Conservation (phyloP, 306 rosid genomes). For the Fragaria iinumae region DNA sequence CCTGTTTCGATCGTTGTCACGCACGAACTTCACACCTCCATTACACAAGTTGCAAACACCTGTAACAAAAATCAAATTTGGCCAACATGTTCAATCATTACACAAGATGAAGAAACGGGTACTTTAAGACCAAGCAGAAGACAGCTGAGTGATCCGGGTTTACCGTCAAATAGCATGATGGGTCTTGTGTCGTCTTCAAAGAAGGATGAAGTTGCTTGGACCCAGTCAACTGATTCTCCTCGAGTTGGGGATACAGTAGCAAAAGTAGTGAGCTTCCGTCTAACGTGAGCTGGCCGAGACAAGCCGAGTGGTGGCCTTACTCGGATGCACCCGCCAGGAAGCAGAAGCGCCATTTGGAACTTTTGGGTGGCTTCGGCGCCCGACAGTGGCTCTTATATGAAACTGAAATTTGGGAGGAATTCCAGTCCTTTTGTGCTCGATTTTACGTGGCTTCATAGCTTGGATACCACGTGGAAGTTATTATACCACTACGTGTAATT, state of each 20-base stretch:
- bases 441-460: slow-evolving; percentile 1
- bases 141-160: not conserved
- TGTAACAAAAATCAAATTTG: slow-evolving; percentile 15
- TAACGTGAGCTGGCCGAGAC: slow-evolving; percentile 25
- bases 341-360: slow-evolving; percentile 54
- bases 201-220: slow-evolving; percentile 68
- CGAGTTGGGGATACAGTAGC: slow-evolving; percentile 53
- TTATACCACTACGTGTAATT: not conserved
- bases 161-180: slow-evolving; percentile 94
- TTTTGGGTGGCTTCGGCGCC: not conserved
- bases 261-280: slow-evolving; percentile 30
- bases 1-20: slow-evolving; percentile 75
- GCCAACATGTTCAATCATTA: not conserved
- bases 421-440: not conserved
- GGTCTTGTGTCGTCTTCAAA: slow-evolving; percentile 75
- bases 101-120: not conserved
- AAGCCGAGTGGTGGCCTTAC: not conserved
- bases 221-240: slow-evolving; percentile 46
- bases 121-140: not conserved
- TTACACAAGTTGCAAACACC: slow-evolving; percentile 95
- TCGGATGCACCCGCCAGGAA: slow-evolving; percentile 36
- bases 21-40: slow-evolving; percentile 90
- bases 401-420: not conserved
- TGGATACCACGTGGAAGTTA: slow-evolving; percentile 12
- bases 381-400: not conserved